Evolutionary conservation across 164 flowering plant species (phyloP), one percentile per base, ranked within the genome.

Genomic region (Saururus chinensis): DNA sequence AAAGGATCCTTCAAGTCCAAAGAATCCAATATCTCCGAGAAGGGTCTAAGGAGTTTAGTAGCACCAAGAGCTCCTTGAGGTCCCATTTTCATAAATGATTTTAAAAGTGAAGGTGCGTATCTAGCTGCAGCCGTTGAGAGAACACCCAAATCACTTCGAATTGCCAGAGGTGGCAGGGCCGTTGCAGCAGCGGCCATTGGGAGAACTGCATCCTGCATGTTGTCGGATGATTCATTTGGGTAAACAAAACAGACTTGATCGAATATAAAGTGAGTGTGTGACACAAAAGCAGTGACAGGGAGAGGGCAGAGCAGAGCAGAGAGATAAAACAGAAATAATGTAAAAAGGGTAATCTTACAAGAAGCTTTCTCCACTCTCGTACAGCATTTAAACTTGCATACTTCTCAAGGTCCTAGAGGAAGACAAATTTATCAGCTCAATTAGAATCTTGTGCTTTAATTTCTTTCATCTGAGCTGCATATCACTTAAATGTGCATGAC

Each of bases 1-100:
- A 93, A 92, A 41, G 92, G 88, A 72, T 92, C 89, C 73, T 84
- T 87, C 57, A 92, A 72, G 56, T 74, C 85, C 80, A 89, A 74
- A 1, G 95, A 88, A 68, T 93, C 95, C 10, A 93, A 19, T 24
- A 93, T 79, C 65, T 93, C 96, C 22, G 90, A 85, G 77, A 93
- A 93, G 17, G 97, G 98, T 59, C 92, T 70, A 40, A 93, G 83
- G 70, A 93, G 96, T 75, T 88, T 93, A 17, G 91, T 85, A 42
- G 98, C 97, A 71, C 96, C 87, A 63, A 93, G 73, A 71, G 87
- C 96, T 69, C 97, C 96, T 72, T 82, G 77, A 48, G 95, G 98
- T 60, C 97, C 98, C 98, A 93, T 93, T 65, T 86, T 64, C 13
- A 76, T 63, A 71, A 93, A 86, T 11, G 98, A 86, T 73, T 89